Percentiles rank a stretch among this genome's conserved stretches.
Conservation (phyloP, 768 basidiomycete genomes). For the Postia placenta region DNA sequence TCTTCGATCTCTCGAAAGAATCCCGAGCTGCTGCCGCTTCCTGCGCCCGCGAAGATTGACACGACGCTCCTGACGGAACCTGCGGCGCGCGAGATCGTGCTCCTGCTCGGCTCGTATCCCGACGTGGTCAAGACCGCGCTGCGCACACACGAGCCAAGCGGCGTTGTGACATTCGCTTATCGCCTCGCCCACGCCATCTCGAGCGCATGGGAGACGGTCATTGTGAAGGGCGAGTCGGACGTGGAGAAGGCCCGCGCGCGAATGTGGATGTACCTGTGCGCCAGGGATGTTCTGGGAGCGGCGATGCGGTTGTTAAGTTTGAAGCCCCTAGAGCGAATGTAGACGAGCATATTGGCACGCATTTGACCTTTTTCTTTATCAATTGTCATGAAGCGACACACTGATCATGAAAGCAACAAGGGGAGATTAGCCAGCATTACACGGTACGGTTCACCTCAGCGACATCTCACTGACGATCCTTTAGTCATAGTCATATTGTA, state of each 20-base stretch:
- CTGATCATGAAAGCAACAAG: no score
- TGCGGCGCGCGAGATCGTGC: slow-evolving; percentile 78
- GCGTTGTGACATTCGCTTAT: slow-evolving; percentile 88
- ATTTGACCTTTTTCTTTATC: no score
- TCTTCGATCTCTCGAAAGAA: slow-evolving; percentile 90
- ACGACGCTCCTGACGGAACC: slow-evolving; percentile 62
- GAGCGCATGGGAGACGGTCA: slow-evolving; percentile 86
- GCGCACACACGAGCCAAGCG: slow-evolving; percentile 82
- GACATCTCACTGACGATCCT: no score
- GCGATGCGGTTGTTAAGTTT: slow-evolving; percentile 87
- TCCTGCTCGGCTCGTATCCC: slow-evolving; percentile 87
- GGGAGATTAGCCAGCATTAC: no score
- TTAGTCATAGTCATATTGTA: no score
- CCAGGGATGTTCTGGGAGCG: slow-evolving; percentile 82
- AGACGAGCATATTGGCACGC: no score
- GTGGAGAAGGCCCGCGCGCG: slow-evolving; percentile 73
- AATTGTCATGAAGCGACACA: no score
- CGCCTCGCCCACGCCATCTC: slow-evolving; percentile 83
- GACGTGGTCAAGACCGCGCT: slow-evolving; percentile 85
- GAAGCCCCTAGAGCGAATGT: slow-evolving; percentile 92
- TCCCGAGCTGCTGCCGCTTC: slow-evolving; percentile 77
- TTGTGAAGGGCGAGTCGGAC: slow-evolving; percentile 81
- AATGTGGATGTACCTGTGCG: slow-evolving; percentile 84
- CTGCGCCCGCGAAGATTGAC: slow-evolving; percentile 61
- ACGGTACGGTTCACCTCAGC: no score